Conservation (phyloP, 345 rosid species). For the Excoecaria agallocha region DNA sequence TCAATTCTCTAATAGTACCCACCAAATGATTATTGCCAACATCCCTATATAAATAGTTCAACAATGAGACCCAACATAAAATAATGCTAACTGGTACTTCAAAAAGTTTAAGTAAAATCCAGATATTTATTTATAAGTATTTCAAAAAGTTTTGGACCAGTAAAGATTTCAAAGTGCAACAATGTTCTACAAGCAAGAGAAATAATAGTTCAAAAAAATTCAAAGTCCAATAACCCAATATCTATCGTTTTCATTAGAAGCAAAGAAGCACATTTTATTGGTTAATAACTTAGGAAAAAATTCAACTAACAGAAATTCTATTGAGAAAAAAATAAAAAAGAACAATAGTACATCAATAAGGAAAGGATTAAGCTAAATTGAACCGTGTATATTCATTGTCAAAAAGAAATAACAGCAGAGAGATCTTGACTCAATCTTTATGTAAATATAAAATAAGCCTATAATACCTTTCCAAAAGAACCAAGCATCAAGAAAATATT, state of each 20-base stretch:
- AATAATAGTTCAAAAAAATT: not conserved
- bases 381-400: too few species aligned
- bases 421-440: too few species aligned
- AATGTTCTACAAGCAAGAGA: not conserved
- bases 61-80: not conserved
- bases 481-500: too few species aligned
- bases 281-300: too few species aligned
- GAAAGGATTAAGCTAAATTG: too few species aligned
- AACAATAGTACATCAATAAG: too few species aligned
- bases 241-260: not conserved
- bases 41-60: constrained; percentile 51
- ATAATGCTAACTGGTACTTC: not conserved
- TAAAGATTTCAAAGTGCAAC: not conserved
- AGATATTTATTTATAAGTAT: not conserved
- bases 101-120: too few species aligned
- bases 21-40: constrained; percentile 92
- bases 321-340: too few species aligned
- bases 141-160: not conserved
- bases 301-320: too few species aligned
- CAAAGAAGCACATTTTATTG: not conserved
- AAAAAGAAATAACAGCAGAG: too few species aligned
- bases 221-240: not conserved
- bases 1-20: constrained; percentile 88
- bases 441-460: too few species aligned
- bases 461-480: too few species aligned